Percentiles rank a stretch among this genome's conserved stretches.
Conservation (phyloP, 495 filamentous ascomycete species). For the Tirmania nivea region DNA sequence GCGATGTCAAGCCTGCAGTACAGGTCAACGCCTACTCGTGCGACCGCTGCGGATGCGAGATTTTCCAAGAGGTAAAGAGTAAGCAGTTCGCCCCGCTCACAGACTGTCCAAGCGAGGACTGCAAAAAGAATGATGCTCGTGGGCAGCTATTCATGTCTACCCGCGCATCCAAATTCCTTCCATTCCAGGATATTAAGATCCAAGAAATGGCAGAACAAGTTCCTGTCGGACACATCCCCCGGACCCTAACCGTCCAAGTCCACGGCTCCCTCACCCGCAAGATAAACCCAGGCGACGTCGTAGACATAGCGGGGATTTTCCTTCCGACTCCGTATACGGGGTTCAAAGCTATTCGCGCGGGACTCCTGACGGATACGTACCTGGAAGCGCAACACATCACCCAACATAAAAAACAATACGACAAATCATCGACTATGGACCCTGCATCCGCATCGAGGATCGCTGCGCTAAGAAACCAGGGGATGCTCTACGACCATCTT, state of each 20-base stretch:
- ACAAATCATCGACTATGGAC: constrained; percentile 57
- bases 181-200: constrained; percentile 96
- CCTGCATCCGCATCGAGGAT: constrained; percentile 57
- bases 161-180: constrained; percentile 83
- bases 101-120: constrained; percentile 70
- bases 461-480: constrained; percentile 53
- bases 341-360: constrained; percentile 88
- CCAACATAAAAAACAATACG: constrained; percentile 95
- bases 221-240: constrained; percentile 88
- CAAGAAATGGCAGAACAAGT: constrained; percentile 98
- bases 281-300: constrained; percentile 80
- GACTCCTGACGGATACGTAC: constrained; percentile 88
- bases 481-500: constrained; percentile 83
- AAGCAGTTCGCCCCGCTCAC: constrained; percentile 75
- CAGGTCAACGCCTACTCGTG: constrained; percentile 94
- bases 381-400: constrained; percentile 79
- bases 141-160: constrained; percentile 86
- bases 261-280: constrained; percentile 65
- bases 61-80: constrained; percentile 86
- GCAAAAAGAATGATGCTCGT: constrained; percentile 71
- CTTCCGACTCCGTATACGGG: constrained; percentile 93
- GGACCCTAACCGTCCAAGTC: constrained; percentile 71
- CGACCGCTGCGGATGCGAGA: constrained; percentile 85
- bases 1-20: constrained; percentile 93
- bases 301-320: constrained; percentile 88